Base-by-base conservation (phyloP, 2,329 filamentous ascomycete genomes). In the Akanthomyces uredinophilus region DNA sequence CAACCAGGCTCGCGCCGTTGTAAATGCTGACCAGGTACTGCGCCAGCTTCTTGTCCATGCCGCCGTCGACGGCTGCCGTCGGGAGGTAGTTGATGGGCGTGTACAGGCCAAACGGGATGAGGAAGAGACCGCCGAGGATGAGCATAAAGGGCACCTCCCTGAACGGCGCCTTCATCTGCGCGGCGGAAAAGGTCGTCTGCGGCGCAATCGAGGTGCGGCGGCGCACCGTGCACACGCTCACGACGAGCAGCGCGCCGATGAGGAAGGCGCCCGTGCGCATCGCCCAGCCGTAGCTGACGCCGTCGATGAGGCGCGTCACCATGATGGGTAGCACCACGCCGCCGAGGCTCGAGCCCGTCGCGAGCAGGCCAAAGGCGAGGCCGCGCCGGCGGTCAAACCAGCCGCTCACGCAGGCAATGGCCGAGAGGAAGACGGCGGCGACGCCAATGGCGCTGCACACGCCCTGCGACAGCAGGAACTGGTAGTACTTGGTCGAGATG, bases 401-500 rank as follows among this genome's bases (percentile, higher is more conserved):
- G 16, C 66, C 66, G 46, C 65, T 61, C 46, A 70, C 65, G 24
- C 61, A 65, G 44, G 61, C 67, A 16, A 72, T 62, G n/a, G 67
- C 65, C 64, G 60, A 29, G 4, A 61, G n/a, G 35, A 70, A 70
- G 49, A 73, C 68, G 54, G 68, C 66, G 0, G 67, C 65, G 32
- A 68, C 66, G 27, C 72, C 71, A 32, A 75, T 64, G 44, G 68
- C 69, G 14, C 66, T 69, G 64, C 71, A 72, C 5, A 75, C 64
- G 3, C 70, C 70, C 54, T 75, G 73, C 10, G 71, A 66, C 1
- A 75, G 65, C 16, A 75, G 65, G 57, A 75, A 71, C 57, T 75
- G 73, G 55, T 71, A 75, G 65, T 74, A 75, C 52, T 73, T 44
- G 0, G 65, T 71, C 5, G 67, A 65, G 37, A 87, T 70, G 43